Evolutionary conservation across 768 basidiomycete species (phyloP).

Genomic region (Cubamyces sp.): DNA sequence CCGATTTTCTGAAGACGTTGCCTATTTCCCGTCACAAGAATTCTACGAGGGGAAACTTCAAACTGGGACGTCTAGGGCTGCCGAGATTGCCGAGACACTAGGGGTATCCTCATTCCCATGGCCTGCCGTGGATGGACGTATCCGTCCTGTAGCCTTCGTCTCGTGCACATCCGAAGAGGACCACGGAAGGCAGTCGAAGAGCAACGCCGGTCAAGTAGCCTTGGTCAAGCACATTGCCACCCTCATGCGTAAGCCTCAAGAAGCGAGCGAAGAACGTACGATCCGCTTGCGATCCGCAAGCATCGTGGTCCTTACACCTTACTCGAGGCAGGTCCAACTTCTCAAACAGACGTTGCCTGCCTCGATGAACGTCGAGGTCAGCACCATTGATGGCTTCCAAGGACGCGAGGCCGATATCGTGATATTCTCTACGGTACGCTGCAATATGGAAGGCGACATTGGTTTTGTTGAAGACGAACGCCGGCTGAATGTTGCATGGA

Average conservation of each 20-base stretch:
- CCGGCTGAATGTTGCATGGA: conserved; percentile 73
- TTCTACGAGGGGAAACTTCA: conserved; percentile 62
- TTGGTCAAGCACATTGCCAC: conserved; percentile 52
- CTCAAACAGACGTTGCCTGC: conserved; percentile 45
- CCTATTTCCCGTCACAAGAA: conserved; percentile 61
- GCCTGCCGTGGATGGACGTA: conserved; percentile 44
- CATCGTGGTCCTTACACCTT: conserved; percentile 61
- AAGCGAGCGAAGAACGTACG: not conserved
- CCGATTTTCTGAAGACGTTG: conserved; percentile 61
- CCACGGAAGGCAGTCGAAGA: conserved; percentile 62
- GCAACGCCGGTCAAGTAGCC: conserved; percentile 61
- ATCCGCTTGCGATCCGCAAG: conserved; percentile 9
- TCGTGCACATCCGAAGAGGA: conserved; percentile 61
- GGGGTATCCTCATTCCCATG: conserved; percentile 57
- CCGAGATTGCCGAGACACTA: conserved; percentile 33
- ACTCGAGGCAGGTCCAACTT: conserved; percentile 56
- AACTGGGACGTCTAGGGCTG: conserved; percentile 44
- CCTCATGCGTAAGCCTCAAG: conserved; percentile 39
- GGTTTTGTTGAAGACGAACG: conserved; percentile 67
- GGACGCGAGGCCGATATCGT: conserved; percentile 71
- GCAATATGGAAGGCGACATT: conserved; percentile 60
- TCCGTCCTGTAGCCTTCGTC: conserved; percentile 60
- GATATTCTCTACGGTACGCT: conserved; percentile 66
- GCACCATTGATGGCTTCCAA: conserved; percentile 68
- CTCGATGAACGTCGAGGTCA: conserved; percentile 40